A percentile compares a stretch with the other conserved stretches of the same genome.
Evolutionary conservation across 208 protist species (phyloP).

Genomic region (Trypanosoma avium): DNA sequence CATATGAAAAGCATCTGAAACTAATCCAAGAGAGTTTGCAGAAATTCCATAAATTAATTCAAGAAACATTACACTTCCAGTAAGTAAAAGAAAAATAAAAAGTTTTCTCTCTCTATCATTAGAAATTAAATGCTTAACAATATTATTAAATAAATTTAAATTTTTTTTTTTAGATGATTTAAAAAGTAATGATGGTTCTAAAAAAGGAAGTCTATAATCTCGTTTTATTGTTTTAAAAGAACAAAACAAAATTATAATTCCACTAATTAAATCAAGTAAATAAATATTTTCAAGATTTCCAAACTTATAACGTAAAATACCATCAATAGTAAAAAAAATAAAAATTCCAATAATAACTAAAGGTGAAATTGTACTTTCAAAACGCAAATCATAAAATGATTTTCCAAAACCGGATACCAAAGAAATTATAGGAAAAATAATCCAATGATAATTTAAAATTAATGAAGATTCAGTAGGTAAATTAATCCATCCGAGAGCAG

Average conservation of each 20-base stretch:
- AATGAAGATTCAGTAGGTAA: background rate
- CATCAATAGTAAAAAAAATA: background rate
- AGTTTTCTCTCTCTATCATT: constrained; percentile 52
- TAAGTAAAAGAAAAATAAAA: constrained; percentile 72
- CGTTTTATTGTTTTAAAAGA: constrained; percentile 5
- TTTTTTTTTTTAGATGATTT: background rate
- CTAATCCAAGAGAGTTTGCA: constrained; percentile 86
- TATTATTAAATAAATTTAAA: constrained; percentile 15
- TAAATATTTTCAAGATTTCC: background rate
- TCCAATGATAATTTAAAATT: constrained; percentile 6
- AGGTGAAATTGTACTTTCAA: background rate
- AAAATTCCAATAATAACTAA: constrained; percentile 3
- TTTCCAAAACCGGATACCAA: constrained; percentile 13
- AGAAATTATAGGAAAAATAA: constrained; percentile 18
- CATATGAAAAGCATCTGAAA: constrained; percentile 98
- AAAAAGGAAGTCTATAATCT: background rate
- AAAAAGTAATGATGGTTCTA: constrained; percentile 10
- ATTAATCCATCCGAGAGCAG: constrained; percentile 5
- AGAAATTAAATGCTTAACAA: constrained; percentile 15
- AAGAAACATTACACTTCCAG: constrained; percentile 72
- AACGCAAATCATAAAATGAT: constrained; percentile 7
- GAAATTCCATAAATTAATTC: constrained; percentile 82
- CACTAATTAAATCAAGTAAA: constrained; percentile 6
- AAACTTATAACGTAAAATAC: constrained; percentile 1
- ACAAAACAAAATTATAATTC: constrained; percentile 3